Conservation (phyloP, 1,284 basidiomycete genomes). For the Cronartium quercuum region DNA sequence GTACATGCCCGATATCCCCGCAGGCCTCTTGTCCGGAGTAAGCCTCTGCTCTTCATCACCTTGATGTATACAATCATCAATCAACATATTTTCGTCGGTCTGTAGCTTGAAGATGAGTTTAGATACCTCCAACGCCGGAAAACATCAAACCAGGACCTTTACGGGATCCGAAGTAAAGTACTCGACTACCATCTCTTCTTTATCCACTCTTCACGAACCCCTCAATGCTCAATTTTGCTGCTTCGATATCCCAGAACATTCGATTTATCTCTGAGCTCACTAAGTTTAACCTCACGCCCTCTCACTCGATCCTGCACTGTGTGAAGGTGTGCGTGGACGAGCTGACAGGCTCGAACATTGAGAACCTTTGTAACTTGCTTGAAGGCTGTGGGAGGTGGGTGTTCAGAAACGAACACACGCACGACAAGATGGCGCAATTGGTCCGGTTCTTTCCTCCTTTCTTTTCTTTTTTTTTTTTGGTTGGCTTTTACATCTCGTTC, state of each 20-base stretch:
- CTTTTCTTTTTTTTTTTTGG: background rate
- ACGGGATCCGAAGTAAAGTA: constrained; percentile 59
- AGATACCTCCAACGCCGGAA: constrained; percentile 93
- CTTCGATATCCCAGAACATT: constrained; percentile 61
- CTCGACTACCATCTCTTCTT: background rate
- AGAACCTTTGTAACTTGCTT: constrained; percentile 82
- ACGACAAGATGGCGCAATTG: constrained; percentile 57
- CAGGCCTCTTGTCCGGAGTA: constrained; percentile 71
- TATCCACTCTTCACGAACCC: background rate
- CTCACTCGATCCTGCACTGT: constrained; percentile 86
- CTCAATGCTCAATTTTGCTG: too few relatives aligned
- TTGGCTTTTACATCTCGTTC: background rate
- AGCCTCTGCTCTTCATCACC: too few relatives aligned
- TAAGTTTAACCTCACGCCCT: constrained; percentile 88
- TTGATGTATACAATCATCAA: too few relatives aligned
- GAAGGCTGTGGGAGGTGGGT: constrained; percentile 93
- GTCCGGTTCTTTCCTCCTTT: background rate
- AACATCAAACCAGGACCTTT: constrained; percentile 60
- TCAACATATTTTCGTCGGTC: constrained; percentile 8
- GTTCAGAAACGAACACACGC: constrained; percentile 77
- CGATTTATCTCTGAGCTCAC: constrained; percentile 84
- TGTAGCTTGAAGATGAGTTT: constrained; percentile 89
- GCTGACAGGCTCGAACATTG: constrained; percentile 83
- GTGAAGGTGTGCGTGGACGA: constrained; percentile 97
- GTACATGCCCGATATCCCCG: constrained; percentile 90